These are phyloP conservation scores for Fusarium sp. DNA, from an alignment of 2,329 filamentous ascomycete genomes.

Conservation along the genomic window DNA sequence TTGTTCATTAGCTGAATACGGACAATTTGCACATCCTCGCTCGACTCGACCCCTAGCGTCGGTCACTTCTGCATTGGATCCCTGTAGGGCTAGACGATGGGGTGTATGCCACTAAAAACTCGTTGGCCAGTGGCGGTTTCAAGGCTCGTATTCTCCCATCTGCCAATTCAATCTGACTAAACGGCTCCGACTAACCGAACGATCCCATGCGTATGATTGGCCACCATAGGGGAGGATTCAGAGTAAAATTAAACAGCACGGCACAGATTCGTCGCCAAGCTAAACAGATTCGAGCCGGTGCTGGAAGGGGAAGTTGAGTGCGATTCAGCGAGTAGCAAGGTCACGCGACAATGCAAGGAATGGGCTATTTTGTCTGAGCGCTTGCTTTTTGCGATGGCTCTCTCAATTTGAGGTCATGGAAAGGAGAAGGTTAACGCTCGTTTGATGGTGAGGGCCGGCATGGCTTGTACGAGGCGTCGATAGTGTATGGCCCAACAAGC, in stretches of 20 bases:
- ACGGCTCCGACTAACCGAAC: constrained; percentile 18
- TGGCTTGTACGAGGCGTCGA: not conserved
- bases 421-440: not conserved
- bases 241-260: not conserved
- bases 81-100: constrained; percentile 7
- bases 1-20: constrained; percentile 4
- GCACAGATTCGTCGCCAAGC: not conserved
- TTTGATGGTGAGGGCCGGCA: not conserved
- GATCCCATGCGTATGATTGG: not conserved
- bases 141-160: constrained; percentile 17
- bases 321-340: not conserved
- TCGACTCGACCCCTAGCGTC: not conserved
- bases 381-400: not conserved
- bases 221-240: rapidly evolving
- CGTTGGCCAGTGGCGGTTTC: constrained; percentile 17
- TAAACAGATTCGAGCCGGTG: not conserved
- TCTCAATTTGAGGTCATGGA: not conserved
- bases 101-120: not conserved
- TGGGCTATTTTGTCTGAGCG: not conserved
- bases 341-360: not conserved
- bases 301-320: not conserved
- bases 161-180: not conserved
- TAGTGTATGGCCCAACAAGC: not conserved
- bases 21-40: not conserved
- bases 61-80: constrained; percentile 7